These are phyloP conservation scores for Chionographis japonica DNA, from an alignment of 106 monocot genomes.

Conservation along the genomic window DNA sequence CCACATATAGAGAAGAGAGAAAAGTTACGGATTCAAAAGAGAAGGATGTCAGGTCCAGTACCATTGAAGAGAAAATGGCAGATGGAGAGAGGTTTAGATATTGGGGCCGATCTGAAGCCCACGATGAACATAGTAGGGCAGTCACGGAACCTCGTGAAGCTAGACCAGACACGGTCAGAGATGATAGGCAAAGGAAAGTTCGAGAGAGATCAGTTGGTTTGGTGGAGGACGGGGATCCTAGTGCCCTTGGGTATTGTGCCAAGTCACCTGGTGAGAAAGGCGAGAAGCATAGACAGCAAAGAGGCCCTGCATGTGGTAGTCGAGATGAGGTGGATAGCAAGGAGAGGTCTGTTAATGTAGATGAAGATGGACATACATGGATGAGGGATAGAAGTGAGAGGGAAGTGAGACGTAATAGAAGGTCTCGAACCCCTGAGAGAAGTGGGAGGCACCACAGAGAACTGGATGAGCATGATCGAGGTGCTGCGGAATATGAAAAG, in stretches of 20 bases:
- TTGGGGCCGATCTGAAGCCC: conserved; percentile 21
- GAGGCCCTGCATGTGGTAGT: conserved; percentile 13
- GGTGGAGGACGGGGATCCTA: conserved; percentile 27
- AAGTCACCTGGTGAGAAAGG: conserved; percentile 32
- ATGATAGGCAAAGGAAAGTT: conserved; percentile 38
- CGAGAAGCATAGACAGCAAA: conserved; percentile 42
- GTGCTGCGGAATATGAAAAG: conserved; percentile 67
- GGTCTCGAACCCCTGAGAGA: conserved; percentile 59
- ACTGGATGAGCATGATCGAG: conserved; percentile 55
- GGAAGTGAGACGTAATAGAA: conserved; percentile 25
- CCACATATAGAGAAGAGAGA: too few species aligned
- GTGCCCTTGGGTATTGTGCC: conserved; percentile 8
- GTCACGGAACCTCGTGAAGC: conserved; percentile 16
- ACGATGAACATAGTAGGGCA: conserved; percentile 28
- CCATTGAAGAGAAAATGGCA: conserved; percentile 21
- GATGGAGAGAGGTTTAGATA: conserved; percentile 20
- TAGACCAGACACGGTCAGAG: conserved; percentile 20
- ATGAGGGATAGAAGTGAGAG: conserved; percentile 36
- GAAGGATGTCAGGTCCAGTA: conserved; percentile 10
- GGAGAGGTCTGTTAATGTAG: conserved; percentile 31
- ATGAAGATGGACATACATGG: conserved; percentile 42
- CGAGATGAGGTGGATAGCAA: conserved; percentile 41
- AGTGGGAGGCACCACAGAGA: conserved; percentile 47
- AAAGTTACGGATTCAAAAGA: conserved; percentile 9
- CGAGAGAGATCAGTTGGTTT: conserved; percentile 20